Base-by-base conservation (phyloP, 2,329 filamentous ascomycete species). In the Capronia americana region DNA sequence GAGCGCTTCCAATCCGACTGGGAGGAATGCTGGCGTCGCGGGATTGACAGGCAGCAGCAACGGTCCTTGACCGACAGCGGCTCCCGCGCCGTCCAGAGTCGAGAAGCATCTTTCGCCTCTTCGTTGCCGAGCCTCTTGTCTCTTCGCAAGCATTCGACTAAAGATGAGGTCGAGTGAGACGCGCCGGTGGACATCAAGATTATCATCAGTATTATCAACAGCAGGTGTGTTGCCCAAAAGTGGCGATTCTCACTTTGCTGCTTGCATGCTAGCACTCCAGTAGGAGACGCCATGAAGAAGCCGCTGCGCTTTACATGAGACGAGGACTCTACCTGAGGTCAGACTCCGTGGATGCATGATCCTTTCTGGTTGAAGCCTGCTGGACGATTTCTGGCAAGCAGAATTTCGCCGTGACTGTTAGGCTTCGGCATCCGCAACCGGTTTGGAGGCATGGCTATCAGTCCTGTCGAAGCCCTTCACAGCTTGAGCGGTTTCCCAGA, bases 1-100 rank as follows among this genome's bases (percentile, higher is more conserved):
- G 64, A 64, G 8, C 58, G 67, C 12, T 65, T 66, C 23, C 46
- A 65, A n/a, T 24, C 48, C 4, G 64, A 69, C 23, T 64, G 64
- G 64, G 57, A 66, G 30, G 24, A 56, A 12, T 66, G 57, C 50
- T 69, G 62, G 64, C 44, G 58, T n/a, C 23, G 30, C n/a, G 50
- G 32, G n/a, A 46, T 48, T 54, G 34, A 54, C 20, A 57, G 58
- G 41, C 59, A 46, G 12, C 50, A 56, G 34, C 50, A 56, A 24
- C 51, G 51, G 10, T 46, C 34, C 10, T 34, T 48, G 20, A 23
- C 23, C 28, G 58, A 53, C 20, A 32, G 38, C 38, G 3, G 24
- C 32, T 26, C 46, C 20, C 48, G 1, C 23, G n/a, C 8, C 26
- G 17, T 41, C 28, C 46, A 44, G 28, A 11, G 20, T 12, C 17